Conservation (phyloP, 2,329 filamentous ascomycete species). For the Orbilia brochopaga region DNA sequence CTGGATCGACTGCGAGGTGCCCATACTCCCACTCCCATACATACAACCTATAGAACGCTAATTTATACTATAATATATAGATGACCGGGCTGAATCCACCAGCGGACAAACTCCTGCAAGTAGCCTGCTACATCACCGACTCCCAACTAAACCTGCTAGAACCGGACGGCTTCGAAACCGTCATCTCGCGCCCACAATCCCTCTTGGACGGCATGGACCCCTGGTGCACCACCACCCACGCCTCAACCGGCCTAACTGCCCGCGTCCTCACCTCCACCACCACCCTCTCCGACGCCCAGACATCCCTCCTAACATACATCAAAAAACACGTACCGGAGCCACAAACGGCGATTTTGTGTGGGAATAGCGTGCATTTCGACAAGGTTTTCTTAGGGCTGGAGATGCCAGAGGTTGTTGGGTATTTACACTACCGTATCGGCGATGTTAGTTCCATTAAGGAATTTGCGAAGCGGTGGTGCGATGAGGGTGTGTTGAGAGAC, state of each 20-base stretch:
- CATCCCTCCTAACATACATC: slow-evolving; percentile 78
- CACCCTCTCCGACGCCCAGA: slow-evolving; percentile 74
- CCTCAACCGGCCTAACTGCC: slow-evolving; percentile 77
- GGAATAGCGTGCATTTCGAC: slow-evolving; percentile 93
- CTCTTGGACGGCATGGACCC: slow-evolving; percentile 80
- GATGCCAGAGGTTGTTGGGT: slow-evolving; percentile 73
- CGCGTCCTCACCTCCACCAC: slow-evolving; percentile 75
- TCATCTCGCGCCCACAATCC: slow-evolving; percentile 75
- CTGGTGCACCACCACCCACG: slow-evolving; percentile 86
- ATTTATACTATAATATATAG: slow-evolving; percentile 61
- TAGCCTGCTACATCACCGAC: slow-evolving; percentile 90
- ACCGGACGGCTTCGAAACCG: slow-evolving; percentile 75
- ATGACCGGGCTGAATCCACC: slow-evolving; percentile 88
- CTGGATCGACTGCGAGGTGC: slow-evolving; percentile 81
- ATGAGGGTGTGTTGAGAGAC: slow-evolving; percentile 65
- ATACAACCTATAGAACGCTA: slow-evolving; percentile 4
- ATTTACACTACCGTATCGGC: slow-evolving; percentile 87
- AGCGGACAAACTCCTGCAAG: slow-evolving; percentile 83
- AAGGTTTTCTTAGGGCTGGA: slow-evolving; percentile 75
- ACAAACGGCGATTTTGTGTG: slow-evolving; percentile 76
- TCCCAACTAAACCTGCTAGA: slow-evolving; percentile 77
- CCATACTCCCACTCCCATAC: slow-evolving; percentile 17
- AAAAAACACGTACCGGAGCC: slow-evolving; percentile 71
- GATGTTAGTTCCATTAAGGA: slow-evolving; percentile 95
- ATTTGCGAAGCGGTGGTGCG: slow-evolving; percentile 80